Conservation (phyloP, 192 early-diverging fungal species). For the Lobosporangium transversale region DNA sequence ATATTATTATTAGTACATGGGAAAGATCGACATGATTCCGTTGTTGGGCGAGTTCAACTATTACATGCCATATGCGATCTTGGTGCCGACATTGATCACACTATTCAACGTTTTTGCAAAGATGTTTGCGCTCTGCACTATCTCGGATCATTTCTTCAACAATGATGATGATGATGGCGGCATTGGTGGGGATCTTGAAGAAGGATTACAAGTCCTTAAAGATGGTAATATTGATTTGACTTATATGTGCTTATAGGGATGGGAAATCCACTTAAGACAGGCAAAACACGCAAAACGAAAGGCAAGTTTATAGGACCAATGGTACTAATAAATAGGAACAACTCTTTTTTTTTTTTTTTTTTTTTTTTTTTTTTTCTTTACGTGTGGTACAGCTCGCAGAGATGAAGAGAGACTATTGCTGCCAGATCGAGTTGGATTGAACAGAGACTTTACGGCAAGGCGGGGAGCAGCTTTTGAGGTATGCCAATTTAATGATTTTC, state of each 20-base stretch:
- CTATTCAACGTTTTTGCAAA: conserved; percentile 87
- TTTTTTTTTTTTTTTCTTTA: neutral
- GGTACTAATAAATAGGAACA: neutral
- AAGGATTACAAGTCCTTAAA: conserved; percentile 40
- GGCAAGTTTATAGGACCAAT: no score
- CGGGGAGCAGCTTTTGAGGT: conserved; percentile 46
- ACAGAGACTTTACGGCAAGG: conserved; percentile 42
- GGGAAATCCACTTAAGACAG: no score
- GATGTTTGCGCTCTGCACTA: conserved; percentile 73
- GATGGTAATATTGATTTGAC: conserved; percentile 17
- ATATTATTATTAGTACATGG: conserved; percentile 66
- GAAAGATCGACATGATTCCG: conserved; percentile 87
- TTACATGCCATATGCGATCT: conserved; percentile 87
- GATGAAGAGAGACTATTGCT: conserved; percentile 43
- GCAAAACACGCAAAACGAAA: neutral
- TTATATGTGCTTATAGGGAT: no score
- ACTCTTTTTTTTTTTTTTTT: neutral
- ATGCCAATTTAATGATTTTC: neutral
- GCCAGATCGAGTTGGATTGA: conserved; percentile 36
- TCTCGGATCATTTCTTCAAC: conserved; percentile 52
- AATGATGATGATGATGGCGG: conserved; percentile 55
- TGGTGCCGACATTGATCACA: conserved; percentile 78
- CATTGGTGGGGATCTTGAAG: conserved; percentile 39
- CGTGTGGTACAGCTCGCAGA: conserved; percentile 19
- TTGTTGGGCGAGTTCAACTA: conserved; percentile 90